Conservation (phyloP, 306 rosid species). For the Bauhinia variegata region DNA sequence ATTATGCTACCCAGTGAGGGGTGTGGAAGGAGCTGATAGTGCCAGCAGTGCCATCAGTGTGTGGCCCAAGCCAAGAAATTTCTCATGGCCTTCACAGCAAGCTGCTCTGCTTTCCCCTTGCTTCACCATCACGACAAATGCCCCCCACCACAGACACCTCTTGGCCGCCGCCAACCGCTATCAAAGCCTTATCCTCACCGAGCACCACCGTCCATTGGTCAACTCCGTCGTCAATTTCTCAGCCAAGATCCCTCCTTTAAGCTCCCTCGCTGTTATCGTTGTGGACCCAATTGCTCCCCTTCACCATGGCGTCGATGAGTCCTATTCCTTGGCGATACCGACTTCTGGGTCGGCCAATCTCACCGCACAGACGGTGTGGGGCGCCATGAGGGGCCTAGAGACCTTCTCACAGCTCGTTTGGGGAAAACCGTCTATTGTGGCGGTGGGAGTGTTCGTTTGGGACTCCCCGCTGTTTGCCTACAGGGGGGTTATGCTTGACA, state of each 20-base stretch:
- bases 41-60: constrained; percentile 39
- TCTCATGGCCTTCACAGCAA: constrained; percentile 64
- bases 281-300: constrained; percentile 49
- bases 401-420: constrained; percentile 76
- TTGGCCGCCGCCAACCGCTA: constrained; percentile 61
- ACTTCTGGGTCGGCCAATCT: constrained; percentile 44
- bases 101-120: constrained; percentile 56
- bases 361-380: constrained; percentile 54
- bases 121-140: constrained; percentile 54
- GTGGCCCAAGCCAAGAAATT: constrained; percentile 77
- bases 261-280: constrained; percentile 42
- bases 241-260: constrained; percentile 47
- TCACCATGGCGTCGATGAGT: constrained; percentile 66
- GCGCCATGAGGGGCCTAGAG: constrained; percentile 69
- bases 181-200: constrained; percentile 53
- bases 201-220: constrained; percentile 63
- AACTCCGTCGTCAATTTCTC: constrained; percentile 40
- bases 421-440: constrained; percentile 55
- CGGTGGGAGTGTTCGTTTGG: constrained; percentile 51
- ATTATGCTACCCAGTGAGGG: not conserved
- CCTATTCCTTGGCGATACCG: constrained; percentile 59
- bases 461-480: constrained; percentile 65
- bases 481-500: constrained; percentile 53
- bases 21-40: not conserved
- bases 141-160: constrained; percentile 47